phyloP scores from a whole-genome alignment of 1,284 basidiomycete species.

The Fomitopsis betulina region DNA sequence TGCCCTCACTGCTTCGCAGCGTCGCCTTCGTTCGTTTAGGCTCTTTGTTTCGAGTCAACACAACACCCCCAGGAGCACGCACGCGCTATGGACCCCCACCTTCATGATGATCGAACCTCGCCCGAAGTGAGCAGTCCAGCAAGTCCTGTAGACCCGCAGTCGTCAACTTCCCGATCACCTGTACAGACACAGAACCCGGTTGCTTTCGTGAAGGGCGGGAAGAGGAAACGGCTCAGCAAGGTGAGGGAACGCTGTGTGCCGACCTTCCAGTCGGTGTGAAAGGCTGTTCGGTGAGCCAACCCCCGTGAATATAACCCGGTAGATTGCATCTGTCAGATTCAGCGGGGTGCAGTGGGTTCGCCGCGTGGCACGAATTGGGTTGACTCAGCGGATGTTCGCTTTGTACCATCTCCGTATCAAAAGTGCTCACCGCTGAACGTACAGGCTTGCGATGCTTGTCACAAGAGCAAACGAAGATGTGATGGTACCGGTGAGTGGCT shows the following conservation, averaged over 20 bases:
- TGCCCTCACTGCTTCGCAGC: not conserved
- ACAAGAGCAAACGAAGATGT: constrained; percentile 78
- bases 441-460: constrained; percentile 78
- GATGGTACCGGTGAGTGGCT: constrained; percentile 66
- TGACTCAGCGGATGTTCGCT: not conserved
- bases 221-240: constrained; percentile 47
- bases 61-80: too few relatives aligned
- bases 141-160: not conserved
- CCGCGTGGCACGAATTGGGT: not conserved
- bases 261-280: not conserved
- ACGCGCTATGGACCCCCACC: constrained; percentile 2
- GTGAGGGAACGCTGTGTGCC: constrained; percentile 28
- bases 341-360: not conserved
- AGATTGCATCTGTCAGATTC: not conserved
- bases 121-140: not conserved
- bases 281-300: not conserved
- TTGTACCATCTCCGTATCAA: not conserved
- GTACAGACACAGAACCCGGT: constrained; percentile 20
- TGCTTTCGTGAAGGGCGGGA: constrained; percentile 32
- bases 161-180: not conserved
- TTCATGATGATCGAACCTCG: not conserved
- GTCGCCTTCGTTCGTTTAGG: not conserved
- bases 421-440: constrained; percentile 2
- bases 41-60: not conserved
- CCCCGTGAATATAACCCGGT: not conserved